Evolutionary conservation across 23 red algal genomes (phyloP).

Genomic region (Gracilariopsis chorda): DNA sequence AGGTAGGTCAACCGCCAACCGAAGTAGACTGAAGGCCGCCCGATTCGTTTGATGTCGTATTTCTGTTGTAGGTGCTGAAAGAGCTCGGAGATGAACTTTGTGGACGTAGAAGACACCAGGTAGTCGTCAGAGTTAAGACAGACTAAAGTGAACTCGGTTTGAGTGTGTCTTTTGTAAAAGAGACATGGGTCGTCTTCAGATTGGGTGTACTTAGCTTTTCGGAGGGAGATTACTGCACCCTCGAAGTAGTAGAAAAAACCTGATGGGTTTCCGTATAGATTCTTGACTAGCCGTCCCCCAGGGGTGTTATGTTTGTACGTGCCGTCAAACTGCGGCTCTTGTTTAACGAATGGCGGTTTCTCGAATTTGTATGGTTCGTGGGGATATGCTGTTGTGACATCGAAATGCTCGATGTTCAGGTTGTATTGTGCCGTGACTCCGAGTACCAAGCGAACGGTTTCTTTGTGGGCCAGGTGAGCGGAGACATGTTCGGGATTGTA

Average conservation of each 20-base stretch:
- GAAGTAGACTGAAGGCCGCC: no score
- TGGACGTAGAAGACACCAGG: neutral
- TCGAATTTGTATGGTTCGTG: constrained; percentile 24
- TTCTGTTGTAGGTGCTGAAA: no score
- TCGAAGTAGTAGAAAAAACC: neutral
- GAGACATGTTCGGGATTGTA: neutral
- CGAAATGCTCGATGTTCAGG: constrained; percentile 14
- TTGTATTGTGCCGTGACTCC: neutral
- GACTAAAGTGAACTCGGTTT: neutral
- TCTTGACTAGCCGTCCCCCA: neutral
- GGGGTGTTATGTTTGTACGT: neutral
- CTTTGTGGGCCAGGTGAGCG: neutral
- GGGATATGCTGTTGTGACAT: neutral
- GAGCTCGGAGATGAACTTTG: neutral
- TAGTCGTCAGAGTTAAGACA: constrained; percentile 16
- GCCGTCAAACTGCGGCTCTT: constrained; percentile 11
- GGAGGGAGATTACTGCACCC: neutral
- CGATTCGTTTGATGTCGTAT: no score
- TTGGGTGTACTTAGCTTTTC: neutral
- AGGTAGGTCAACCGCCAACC: no score
- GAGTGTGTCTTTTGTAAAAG: neutral
- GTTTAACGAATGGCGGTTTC: constrained; percentile 1
- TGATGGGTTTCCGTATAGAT: constrained; percentile 26
- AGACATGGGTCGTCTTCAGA: constrained; percentile 2
- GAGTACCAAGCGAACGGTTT: neutral